Conservation (phyloP, 176 grass and related monocot genomes). For the Leersia perrieri region DNA sequence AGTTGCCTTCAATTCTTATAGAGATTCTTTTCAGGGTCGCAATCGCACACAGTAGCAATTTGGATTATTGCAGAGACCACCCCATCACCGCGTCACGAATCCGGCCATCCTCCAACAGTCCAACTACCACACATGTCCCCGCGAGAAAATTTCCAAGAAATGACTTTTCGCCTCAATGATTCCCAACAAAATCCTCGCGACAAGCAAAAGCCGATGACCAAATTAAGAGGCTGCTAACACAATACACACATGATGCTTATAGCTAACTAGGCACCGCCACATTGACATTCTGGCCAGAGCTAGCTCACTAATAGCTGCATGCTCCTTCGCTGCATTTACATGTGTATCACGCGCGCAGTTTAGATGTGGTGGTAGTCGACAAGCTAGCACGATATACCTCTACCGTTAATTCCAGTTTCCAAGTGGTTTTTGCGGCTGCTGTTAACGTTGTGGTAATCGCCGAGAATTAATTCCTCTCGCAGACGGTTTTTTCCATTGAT, state of each 20-base stretch:
- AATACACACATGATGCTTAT: too few relatives aligned
- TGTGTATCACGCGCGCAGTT: background rate
- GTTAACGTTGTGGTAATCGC: too few relatives aligned
- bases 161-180: background rate
- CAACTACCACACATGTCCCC: too few relatives aligned
- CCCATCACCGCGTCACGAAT: background rate
- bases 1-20: too few relatives aligned
- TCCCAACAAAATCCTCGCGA: background rate
- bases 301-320: too few relatives aligned
- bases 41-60: background rate
- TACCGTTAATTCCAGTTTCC: background rate
- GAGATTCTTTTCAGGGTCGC: background rate
- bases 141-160: background rate
- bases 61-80: background rate
- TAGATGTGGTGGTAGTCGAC: background rate
- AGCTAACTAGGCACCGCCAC: too few relatives aligned
- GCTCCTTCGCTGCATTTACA: background rate
- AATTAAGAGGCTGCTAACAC: too few relatives aligned
- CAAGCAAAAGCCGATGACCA: background rate
- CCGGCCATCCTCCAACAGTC: background rate
- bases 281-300: too few relatives aligned
- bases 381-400: background rate
- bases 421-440: background rate
- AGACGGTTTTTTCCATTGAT: too few relatives aligned
- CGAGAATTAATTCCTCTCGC: too few relatives aligned